These are phyloP conservation scores for Linderniella brevidens DNA, from an alignment of 257 asterid genomes.

Conservation along the genomic window DNA sequence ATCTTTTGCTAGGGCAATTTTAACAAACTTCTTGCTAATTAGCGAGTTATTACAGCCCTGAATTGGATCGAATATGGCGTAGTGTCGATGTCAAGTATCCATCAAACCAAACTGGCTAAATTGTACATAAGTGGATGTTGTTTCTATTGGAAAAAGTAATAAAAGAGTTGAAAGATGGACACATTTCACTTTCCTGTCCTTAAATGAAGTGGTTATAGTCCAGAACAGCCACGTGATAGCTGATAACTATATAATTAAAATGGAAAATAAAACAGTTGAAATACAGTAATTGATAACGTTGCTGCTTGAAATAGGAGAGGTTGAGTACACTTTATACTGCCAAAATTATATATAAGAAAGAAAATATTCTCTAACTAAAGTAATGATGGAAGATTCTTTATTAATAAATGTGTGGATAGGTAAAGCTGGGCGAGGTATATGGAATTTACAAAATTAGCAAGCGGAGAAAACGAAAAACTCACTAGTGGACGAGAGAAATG, in stretches of 20 bases:
- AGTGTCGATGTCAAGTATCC: constrained; percentile 11
- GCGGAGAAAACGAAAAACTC: no score
- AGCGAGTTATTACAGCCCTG: background rate
- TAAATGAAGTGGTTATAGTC: background rate
- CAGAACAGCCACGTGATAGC: background rate
- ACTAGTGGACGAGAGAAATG: no score
- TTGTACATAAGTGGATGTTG: constrained; percentile 10
- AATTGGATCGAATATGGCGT: background rate
- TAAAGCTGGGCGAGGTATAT: no score
- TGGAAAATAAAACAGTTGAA: background rate
- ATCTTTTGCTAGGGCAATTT: no score
- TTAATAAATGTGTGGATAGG: no score
- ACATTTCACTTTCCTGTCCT: constrained; percentile 5
- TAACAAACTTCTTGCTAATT: background rate
- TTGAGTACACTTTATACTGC: no score
- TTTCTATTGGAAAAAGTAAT: constrained; percentile 8
- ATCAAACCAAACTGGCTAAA: constrained; percentile 16
- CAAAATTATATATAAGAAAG: no score
- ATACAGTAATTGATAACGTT: background rate
- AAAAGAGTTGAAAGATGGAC: background rate
- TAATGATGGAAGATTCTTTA: no score
- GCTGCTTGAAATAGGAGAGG: no score
- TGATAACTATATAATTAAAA: background rate
- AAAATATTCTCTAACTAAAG: no score
- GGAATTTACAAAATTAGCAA: no score